Evolutionary conservation across 2,329 filamentous ascomycete species (phyloP).

Genomic region (Plectosphaerella sp.): DNA sequence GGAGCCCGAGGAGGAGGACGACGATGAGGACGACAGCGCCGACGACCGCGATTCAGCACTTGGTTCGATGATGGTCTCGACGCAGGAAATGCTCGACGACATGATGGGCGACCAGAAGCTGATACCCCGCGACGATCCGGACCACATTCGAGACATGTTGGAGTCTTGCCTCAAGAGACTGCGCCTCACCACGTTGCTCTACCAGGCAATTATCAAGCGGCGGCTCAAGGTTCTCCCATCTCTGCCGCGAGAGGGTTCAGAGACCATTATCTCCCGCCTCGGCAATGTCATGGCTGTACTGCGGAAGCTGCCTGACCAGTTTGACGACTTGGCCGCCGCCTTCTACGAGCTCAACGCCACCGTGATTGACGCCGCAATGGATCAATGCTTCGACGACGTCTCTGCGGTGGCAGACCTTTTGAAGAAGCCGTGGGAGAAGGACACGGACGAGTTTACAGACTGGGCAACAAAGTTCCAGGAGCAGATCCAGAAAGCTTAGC

Average conservation of each 20-base stretch:
- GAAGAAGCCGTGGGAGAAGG: slow-evolving; percentile 55
- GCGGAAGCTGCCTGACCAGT: slow-evolving; percentile 57
- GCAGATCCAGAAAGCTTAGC: slow-evolving; percentile 41
- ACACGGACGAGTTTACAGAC: slow-evolving; percentile 70
- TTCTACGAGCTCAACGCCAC: slow-evolving; percentile 67
- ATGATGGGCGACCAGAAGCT: slow-evolving; percentile 59
- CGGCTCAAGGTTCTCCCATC: slow-evolving; percentile 56
- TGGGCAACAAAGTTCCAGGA: slow-evolving; percentile 63
- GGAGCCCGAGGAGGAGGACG: slow-evolving; percentile 55
- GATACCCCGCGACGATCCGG: slow-evolving; percentile 60
- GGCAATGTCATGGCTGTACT: slow-evolving; percentile 55
- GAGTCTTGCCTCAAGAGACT: slow-evolving; percentile 60
- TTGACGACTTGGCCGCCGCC: slow-evolving; percentile 64
- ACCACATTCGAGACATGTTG: slow-evolving; percentile 61
- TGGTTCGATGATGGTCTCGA: slow-evolving; percentile 21
- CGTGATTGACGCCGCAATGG: slow-evolving; percentile 55
- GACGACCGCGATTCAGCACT: slow-evolving; percentile 32
- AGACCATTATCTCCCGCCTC: slow-evolving; percentile 33
- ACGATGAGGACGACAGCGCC: slow-evolving; percentile 44
- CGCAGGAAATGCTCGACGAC: slow-evolving; percentile 61
- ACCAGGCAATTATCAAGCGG: slow-evolving; percentile 65
- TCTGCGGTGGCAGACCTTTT: slow-evolving; percentile 52
- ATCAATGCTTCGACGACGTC: slow-evolving; percentile 56
- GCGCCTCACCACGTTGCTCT: slow-evolving; percentile 64
- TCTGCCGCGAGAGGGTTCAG: slow-evolving; percentile 25